Evolutionary conservation across 108 stramenopile species (phyloP).

Genomic region (Schizochytrium sp.): DNA sequence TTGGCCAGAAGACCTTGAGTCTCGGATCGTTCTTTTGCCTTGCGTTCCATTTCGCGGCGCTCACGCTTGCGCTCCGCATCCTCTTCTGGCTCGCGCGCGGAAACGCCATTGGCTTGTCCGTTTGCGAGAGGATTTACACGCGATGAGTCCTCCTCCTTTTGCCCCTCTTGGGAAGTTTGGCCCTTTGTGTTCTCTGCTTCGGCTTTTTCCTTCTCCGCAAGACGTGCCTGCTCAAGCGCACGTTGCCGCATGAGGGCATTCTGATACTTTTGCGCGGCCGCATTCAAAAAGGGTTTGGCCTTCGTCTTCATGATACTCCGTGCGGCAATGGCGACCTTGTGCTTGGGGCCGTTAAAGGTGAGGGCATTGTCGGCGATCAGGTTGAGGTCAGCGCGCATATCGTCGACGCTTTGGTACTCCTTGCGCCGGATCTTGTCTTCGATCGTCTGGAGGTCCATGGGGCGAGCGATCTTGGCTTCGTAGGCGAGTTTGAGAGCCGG

Average conservation of each 20-base stretch:
- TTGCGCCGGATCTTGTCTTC: neutral
- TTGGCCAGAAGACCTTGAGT: neutral
- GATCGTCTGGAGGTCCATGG: slow-evolving; percentile 14
- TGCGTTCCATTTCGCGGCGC: neutral
- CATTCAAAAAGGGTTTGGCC: neutral
- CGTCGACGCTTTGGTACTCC: neutral
- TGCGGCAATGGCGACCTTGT: neutral
- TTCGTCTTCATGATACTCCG: neutral
- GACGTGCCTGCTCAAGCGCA: neutral
- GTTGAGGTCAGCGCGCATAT: slow-evolving; percentile 3
- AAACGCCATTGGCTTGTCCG: neutral
- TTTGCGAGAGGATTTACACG: neutral
- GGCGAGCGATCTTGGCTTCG: neutral
- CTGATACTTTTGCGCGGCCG: neutral
- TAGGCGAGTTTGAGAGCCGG: neutral
- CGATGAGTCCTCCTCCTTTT: no score
- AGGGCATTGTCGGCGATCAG: neutral
- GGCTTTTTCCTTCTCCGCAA: neutral
- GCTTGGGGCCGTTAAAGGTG: neutral
- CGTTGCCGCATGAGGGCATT: neutral
- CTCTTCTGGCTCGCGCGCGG: neutral
- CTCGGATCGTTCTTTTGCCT: neutral
- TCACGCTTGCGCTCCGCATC: neutral
- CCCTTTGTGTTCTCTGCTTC: neutral
- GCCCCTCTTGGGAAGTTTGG: no score